Evolutionary conservation across 192 early-diverging fungal genomes (phyloP).

Genomic region (Lunasporangiospora selenospora): DNA sequence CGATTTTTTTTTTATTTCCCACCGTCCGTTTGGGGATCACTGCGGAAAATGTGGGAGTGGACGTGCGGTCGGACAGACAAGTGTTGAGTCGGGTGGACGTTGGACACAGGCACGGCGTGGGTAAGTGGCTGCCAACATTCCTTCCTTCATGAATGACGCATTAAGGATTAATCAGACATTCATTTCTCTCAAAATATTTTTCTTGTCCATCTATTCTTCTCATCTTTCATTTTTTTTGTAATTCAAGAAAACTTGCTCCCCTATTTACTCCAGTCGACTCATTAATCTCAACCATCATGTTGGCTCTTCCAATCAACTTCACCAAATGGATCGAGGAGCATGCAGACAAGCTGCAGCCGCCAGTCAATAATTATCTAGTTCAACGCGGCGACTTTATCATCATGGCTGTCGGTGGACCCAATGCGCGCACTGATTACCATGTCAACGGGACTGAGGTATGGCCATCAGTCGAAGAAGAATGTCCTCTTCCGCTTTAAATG

Average conservation of each 20-base stretch:
- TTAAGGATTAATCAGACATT: too few relatives aligned
- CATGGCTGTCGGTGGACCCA: constrained; percentile 95
- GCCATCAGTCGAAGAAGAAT: not conserved
- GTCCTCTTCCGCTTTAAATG: not conserved
- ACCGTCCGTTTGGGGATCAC: too few relatives aligned
- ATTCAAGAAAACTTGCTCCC: not conserved
- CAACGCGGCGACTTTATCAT: constrained; percentile 85
- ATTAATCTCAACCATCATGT: constrained; percentile 15
- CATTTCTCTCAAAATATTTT: too few relatives aligned
- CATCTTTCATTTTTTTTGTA: not conserved
- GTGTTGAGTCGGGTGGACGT: too few relatives aligned
- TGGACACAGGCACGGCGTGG: too few relatives aligned
- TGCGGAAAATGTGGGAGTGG: too few relatives aligned
- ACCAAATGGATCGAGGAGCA: constrained; percentile 86
- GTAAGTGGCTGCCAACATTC: too few relatives aligned
- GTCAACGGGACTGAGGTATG: constrained; percentile 92
- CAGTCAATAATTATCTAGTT: constrained; percentile 93
- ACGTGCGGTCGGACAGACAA: too few relatives aligned
- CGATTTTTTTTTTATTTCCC: too few relatives aligned
- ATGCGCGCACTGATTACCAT: constrained; percentile 96
- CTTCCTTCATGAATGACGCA: too few relatives aligned
- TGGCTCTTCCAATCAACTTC: constrained; percentile 90
- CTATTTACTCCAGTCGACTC: not conserved
- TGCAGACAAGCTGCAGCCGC: constrained; percentile 85
- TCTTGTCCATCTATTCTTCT: not conserved